These are phyloP conservation scores for Heterotrichella gracilis DNA, from an alignment of 352 stramenopile species.

Conservation along the genomic window DNA sequence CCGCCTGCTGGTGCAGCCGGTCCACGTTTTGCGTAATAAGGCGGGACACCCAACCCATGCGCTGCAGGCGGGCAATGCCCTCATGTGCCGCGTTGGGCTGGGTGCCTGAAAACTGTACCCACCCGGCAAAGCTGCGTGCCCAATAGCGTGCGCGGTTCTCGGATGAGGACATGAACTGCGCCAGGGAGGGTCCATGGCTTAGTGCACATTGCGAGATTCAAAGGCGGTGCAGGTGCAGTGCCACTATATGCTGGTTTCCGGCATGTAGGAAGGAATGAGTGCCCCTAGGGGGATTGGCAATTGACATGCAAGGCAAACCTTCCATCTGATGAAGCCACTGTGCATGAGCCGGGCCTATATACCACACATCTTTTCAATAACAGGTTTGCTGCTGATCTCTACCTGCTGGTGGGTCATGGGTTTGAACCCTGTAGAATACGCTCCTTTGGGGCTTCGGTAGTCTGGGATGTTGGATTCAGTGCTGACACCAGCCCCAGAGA, in stretches of 20 bases:
- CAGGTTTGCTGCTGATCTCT: no score
- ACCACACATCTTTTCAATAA: no score
- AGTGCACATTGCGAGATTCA: no score
- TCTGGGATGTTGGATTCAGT: conserved; percentile 81
- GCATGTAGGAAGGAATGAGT: no score
- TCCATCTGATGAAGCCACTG: no score
- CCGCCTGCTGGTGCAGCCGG: conserved; percentile 51
- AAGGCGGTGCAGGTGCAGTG: no score
- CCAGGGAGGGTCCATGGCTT: no score
- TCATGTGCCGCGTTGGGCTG: conserved; percentile 49
- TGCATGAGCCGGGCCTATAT: no score
- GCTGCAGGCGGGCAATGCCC: conserved; percentile 41
- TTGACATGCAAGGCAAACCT: no score
- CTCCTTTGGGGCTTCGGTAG: conserved; percentile 53
- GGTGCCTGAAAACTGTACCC: conserved; percentile 35
- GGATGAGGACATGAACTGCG: conserved; percentile 38
- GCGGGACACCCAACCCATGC: conserved; percentile 25
- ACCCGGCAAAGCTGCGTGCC: conserved; percentile 51
- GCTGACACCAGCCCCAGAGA: conserved; percentile 71
- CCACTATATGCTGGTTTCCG: no score
- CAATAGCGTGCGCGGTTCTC: conserved; percentile 53
- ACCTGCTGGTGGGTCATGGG: conserved; percentile 79
- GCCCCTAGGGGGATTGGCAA: no score
- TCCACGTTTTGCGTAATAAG: conserved; percentile 95
- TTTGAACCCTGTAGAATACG: conserved; percentile 63